These are phyloP conservation scores for Aspergillus piperis DNA, from an alignment of 2,329 filamentous ascomycete genomes.

Conservation along the genomic window DNA sequence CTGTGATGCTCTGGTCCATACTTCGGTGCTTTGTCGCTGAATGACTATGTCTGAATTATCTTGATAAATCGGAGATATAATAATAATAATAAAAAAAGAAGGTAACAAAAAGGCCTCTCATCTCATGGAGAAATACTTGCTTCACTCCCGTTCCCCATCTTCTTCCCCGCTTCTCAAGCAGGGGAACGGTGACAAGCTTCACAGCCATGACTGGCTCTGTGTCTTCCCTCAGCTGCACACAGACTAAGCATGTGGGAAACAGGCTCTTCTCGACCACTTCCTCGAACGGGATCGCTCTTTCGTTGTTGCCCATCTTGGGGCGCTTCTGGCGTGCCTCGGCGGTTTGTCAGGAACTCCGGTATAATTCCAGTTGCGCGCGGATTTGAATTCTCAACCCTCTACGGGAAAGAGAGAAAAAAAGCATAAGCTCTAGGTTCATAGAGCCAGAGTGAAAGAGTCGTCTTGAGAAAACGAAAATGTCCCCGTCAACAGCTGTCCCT, in stretches of 20 bases:
- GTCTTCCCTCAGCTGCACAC: constrained; percentile 17
- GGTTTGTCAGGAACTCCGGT: not conserved
- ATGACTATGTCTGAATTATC: not conserved
- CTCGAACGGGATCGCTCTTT: constrained; percentile 20
- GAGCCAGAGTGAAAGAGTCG: not conserved
- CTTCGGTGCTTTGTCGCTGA: not conserved
- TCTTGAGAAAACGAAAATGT: not conserved
- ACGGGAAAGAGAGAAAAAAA: not conserved
- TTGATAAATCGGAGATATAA: not conserved
- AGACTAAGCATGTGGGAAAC: constrained; percentile 26
- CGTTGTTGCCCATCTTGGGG: constrained; percentile 5
- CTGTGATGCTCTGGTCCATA: not conserved
- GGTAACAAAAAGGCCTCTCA: constrained; percentile 14
- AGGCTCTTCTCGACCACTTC: constrained; percentile 20
- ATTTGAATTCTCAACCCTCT: not conserved
- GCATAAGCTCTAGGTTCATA: too few relatives aligned
- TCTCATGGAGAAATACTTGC: not conserved
- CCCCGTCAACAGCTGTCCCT: constrained; percentile 29
- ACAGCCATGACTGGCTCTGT: constrained; percentile 14
- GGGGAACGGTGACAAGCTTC: constrained; percentile 7
- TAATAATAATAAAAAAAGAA: not conserved
- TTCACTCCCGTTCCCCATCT: not conserved
- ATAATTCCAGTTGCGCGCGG: not conserved
- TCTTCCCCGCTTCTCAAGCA: not conserved
- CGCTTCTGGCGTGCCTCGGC: constrained; percentile 4